Percentiles rank a stretch among this genome's conserved stretches.
These are phyloP conservation scores for Monilinia polystroma DNA, from an alignment of 2,329 filamentous ascomycete species.

Conservation along the genomic window DNA sequence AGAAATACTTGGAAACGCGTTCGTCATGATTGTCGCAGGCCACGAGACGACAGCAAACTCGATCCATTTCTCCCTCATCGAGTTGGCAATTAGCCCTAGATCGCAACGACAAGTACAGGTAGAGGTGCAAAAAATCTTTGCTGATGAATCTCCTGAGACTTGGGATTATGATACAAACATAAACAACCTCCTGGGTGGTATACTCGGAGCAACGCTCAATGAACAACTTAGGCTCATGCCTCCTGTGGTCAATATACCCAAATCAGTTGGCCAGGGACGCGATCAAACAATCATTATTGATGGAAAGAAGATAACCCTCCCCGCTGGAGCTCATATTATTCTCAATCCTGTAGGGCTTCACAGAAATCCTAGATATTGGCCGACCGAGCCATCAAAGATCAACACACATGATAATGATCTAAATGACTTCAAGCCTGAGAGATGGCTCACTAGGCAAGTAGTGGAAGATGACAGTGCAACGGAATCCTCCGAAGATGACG, in stretches of 20 bases:
- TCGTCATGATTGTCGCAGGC: constrained; percentile 68
- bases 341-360: constrained; percentile 48
- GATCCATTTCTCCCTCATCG: constrained; percentile 68
- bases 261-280: constrained; percentile 51
- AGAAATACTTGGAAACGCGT: constrained; percentile 72
- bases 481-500: constrained; percentile 22
- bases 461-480: constrained; percentile 48
- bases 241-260: constrained; percentile 70
- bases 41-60: constrained; percentile 79
- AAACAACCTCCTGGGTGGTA: constrained; percentile 63
- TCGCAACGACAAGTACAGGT: constrained; percentile 66
- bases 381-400: constrained; percentile 48
- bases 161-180: constrained; percentile 73
- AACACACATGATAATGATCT: constrained; percentile 56
- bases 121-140: constrained; percentile 66
- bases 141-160: constrained; percentile 53
- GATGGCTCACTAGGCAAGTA: constrained; percentile 60
- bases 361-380: constrained; percentile 58
- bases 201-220: constrained; percentile 73
- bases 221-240: constrained; percentile 74
- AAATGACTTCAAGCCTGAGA: constrained; percentile 53
- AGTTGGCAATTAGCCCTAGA: constrained; percentile 63
- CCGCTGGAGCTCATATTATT: constrained; percentile 44
- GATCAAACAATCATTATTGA: constrained; percentile 54
- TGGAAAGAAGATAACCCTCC: constrained; percentile 29